These are phyloP conservation scores for Leucaena leucocephala DNA, from an alignment of 306 rosid genomes.

Conservation along the genomic window DNA sequence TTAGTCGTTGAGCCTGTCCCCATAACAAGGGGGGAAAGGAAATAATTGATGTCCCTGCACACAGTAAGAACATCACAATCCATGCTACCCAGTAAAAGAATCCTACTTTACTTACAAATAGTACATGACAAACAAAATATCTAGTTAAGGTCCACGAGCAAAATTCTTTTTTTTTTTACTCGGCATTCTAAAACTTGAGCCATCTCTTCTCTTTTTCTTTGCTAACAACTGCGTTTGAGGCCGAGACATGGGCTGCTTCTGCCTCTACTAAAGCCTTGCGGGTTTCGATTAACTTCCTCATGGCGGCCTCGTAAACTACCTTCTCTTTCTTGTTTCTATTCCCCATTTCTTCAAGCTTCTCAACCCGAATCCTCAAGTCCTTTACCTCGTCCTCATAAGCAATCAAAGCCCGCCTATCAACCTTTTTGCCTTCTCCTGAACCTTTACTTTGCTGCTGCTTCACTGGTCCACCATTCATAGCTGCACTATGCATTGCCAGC, in stretches of 20 bases:
- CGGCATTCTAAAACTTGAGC: conserved; percentile 76
- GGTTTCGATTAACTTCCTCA: conserved; percentile 72
- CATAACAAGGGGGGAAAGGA: background rate
- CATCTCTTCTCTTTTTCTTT: conserved; percentile 91
- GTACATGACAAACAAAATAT: conserved; percentile 15
- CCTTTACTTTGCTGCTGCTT: conserved; percentile 67
- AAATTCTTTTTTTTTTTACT: background rate
- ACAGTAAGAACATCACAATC: background rate
- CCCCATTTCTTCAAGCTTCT: conserved; percentile 90
- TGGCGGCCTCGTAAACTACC: conserved; percentile 80
- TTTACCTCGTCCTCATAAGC: conserved; percentile 80
- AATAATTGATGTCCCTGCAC: background rate
- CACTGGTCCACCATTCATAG: conserved; percentile 46
- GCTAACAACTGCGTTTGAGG: conserved; percentile 78
- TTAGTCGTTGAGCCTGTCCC: background rate
- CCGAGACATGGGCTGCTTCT: conserved; percentile 81
- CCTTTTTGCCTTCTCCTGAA: conserved; percentile 64
- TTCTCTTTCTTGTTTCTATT: conserved; percentile 77
- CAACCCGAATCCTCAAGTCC: conserved; percentile 65
- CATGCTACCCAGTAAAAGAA: conserved; percentile 14
- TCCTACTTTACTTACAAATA: conserved; percentile 22
- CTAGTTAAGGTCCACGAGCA: conserved; percentile 12
- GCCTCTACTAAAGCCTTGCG: conserved; percentile 76
- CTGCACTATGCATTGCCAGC: conserved; percentile 68
- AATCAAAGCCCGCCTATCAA: conserved; percentile 70